phyloP scores from a whole-genome alignment of 441 rosid species.

The Pelargonium myrrhifolium region DNA sequence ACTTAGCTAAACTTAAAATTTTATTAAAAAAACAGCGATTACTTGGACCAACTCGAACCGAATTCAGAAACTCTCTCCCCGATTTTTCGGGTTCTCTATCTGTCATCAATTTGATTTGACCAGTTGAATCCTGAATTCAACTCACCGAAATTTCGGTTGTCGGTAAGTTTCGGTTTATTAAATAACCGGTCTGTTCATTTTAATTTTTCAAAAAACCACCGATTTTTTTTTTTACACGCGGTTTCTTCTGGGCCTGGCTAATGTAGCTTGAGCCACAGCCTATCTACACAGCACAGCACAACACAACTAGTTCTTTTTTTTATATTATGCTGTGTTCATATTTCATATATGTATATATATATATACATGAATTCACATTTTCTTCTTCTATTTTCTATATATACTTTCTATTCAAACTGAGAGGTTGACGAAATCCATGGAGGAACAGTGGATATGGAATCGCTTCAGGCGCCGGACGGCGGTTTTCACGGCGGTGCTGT shows the following conservation, averaged over 20 bases:
- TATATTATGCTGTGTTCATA: background rate
- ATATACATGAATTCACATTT: too few species aligned
- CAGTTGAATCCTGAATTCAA: background rate
- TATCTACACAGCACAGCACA: too few species aligned
- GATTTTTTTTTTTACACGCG: background rate
- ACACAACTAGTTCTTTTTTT: too few species aligned
- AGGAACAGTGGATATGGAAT: constrained; percentile 26
- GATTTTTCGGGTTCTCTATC: background rate
- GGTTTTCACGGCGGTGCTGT: constrained; percentile 26
- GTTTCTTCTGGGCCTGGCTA: too few species aligned
- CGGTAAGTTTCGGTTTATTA: constrained; percentile 1
- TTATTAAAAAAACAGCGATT: too few species aligned
- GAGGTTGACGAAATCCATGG: constrained; percentile 15
- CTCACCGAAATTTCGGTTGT: background rate
- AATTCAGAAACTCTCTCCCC: too few species aligned
- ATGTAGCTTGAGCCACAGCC: too few species aligned
- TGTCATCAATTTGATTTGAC: background rate
- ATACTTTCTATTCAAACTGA: background rate
- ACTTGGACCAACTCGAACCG: too few species aligned
- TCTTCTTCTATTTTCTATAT: too few species aligned
- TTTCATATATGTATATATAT: too few species aligned
- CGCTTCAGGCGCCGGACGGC: constrained; percentile 23
- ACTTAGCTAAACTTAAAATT: background rate
- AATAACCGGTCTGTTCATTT: background rate
- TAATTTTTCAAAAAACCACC: background rate